These are phyloP conservation scores for Fusarium illudens DNA, from an alignment of 2,329 filamentous ascomycete genomes.

Conservation along the genomic window DNA sequence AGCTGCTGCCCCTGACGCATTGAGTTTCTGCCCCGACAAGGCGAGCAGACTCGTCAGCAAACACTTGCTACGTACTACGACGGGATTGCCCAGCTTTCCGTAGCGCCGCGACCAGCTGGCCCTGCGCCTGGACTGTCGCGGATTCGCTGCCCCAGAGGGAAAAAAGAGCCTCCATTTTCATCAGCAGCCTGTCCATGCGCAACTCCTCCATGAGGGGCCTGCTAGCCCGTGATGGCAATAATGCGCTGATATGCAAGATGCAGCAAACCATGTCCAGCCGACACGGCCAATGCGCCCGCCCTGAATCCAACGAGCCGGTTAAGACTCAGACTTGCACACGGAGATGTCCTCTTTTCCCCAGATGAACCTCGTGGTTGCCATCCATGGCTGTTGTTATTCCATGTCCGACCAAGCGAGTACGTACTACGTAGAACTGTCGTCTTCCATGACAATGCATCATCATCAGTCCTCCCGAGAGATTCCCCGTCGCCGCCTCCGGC, in stretches of 20 bases:
- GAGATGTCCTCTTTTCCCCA: conserved; percentile 1
- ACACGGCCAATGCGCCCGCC: conserved; percentile 34
- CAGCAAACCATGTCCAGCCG: conserved; percentile 27
- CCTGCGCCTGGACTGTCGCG: conserved; percentile 23
- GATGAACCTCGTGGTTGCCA: background rate
- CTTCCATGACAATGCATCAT: background rate
- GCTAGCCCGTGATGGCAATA: conserved; percentile 16
- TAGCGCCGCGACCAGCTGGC: conserved; percentile 12
- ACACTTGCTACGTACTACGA: conserved; percentile 1
- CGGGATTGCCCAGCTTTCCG: conserved; percentile 19
- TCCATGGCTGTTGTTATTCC: background rate
- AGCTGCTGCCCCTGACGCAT: conserved; percentile 14
- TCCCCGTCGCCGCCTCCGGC: background rate
- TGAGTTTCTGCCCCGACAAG: conserved; percentile 14
- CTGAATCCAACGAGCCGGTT: conserved; percentile 35
- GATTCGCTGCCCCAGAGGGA: conserved; percentile 6
- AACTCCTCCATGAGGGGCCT: conserved; percentile 14
- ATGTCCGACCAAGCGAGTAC: background rate
- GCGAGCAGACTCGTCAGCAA: conserved; percentile 3
- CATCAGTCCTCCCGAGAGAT: background rate
- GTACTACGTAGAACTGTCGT: no score
- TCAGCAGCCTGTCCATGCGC: conserved; percentile 15
- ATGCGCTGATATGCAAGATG: conserved; percentile 28
- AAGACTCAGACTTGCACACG: conserved; percentile 14
- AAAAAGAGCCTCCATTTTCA: conserved; percentile 16